Conservation (phyloP, 2,329 filamentous ascomycete species). For the Raffaelea albimanens region DNA sequence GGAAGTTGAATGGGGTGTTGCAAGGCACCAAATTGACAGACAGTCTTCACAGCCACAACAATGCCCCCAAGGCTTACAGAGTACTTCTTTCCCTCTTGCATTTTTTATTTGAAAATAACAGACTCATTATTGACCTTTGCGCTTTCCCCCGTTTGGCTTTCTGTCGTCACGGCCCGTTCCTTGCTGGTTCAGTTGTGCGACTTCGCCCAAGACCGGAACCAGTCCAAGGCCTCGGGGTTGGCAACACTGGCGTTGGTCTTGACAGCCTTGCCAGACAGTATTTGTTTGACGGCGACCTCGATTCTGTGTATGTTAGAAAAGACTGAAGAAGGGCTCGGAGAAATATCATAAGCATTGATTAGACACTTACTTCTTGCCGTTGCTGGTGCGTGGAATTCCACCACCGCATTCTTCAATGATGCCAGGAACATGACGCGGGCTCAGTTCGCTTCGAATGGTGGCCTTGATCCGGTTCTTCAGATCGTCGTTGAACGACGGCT, state of each 20-base stretch:
- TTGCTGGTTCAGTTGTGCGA: slow-evolving; percentile 25
- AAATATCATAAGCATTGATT: too few relatives aligned
- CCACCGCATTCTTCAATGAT: slow-evolving; percentile 68
- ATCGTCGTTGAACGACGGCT: slow-evolving; percentile 45
- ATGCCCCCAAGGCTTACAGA: neutral
- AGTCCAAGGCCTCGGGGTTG: slow-evolving; percentile 78
- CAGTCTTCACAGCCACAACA: too few relatives aligned
- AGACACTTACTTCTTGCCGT: slow-evolving; percentile 84
- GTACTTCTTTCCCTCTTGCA: neutral
- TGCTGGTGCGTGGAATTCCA: slow-evolving; percentile 84
- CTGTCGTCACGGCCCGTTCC: too few relatives aligned
- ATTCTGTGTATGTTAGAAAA: slow-evolving; percentile 42
- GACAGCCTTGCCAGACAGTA: slow-evolving; percentile 76
- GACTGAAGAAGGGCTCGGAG: too few relatives aligned
- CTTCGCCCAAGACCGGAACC: slow-evolving; percentile 72
- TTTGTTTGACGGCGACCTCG: slow-evolving; percentile 93
- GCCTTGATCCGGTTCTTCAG: slow-evolving; percentile 56
- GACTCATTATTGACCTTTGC: too few relatives aligned
- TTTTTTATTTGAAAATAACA: slow-evolving; percentile 2
- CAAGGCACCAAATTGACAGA: too few relatives aligned
- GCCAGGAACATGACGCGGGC: slow-evolving; percentile 79
- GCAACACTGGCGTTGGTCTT: slow-evolving; percentile 91
- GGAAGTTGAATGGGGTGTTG: too few relatives aligned
- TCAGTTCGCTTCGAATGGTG: slow-evolving; percentile 67
- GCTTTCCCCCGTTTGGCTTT: too few relatives aligned